These are phyloP conservation scores for Trametes polyzona DNA, from an alignment of 1,284 basidiomycete genomes.

Conservation along the genomic window DNA sequence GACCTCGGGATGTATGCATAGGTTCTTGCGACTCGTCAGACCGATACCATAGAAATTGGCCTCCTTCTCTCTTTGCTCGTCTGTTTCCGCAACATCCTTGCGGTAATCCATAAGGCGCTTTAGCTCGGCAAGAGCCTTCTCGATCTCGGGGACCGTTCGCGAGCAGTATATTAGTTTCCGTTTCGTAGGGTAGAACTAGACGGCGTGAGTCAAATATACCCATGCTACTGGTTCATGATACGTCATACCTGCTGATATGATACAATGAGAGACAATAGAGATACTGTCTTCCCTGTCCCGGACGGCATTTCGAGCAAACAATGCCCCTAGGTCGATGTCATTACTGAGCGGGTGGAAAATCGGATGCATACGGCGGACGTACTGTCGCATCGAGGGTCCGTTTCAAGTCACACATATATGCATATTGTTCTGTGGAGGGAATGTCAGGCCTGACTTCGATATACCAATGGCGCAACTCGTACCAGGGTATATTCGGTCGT, in stretches of 20 bases:
- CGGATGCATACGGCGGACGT: conserved; percentile 11
- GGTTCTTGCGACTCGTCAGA: conserved; percentile 93
- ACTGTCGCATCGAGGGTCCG: conserved; percentile 92
- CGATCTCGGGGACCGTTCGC: conserved; percentile 99
- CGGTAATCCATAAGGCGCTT: conserved; percentile 96
- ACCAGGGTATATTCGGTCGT: conserved; percentile 90
- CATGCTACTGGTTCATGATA: not conserved
- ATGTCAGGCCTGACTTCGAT: not conserved
- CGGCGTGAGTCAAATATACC: not conserved
- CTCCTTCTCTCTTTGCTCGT: conserved; percentile 81
- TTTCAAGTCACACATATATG: conserved; percentile 99
- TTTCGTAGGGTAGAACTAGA: conserved; percentile 87
- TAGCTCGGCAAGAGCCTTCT: conserved; percentile 96
- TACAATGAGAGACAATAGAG: conserved; percentile 93
- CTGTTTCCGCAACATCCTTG: conserved; percentile 66
- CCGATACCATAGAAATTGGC: conserved; percentile 88
- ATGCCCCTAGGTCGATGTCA: conserved; percentile 71
- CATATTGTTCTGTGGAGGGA: conserved; percentile 84
- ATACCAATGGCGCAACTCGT: conserved; percentile 24
- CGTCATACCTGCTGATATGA: conserved; percentile 90
- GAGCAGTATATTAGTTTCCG: conserved; percentile 99
- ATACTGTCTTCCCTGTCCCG: conserved; percentile 99
- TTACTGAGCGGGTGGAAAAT: not conserved
- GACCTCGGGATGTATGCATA: conserved; percentile 96
- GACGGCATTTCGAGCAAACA: conserved; percentile 99